phyloP scores from a whole-genome alignment of 208 protist species.

The Trypanosoma cruzi region DNA sequence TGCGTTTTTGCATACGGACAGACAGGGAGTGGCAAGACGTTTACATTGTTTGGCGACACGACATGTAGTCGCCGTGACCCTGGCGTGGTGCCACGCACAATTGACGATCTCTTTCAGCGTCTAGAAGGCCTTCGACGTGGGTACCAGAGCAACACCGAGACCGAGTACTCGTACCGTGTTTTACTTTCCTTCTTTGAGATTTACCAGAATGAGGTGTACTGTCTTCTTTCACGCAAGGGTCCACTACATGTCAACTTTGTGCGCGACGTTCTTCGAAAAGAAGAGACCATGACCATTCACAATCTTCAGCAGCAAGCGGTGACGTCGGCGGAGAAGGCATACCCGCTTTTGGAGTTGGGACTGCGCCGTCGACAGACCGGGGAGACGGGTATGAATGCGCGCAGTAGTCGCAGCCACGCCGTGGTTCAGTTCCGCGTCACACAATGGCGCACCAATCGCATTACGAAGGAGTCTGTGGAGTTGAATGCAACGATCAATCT shows the following conservation, averaged over 20 bases:
- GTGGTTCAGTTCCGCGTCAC: slow-evolving; percentile 90
- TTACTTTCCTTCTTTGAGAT: slow-evolving; percentile 86
- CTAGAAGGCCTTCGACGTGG: slow-evolving; percentile 50
- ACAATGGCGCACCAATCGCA: slow-evolving; percentile 59
- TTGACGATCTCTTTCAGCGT: slow-evolving; percentile 69
- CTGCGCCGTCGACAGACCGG: slow-evolving; percentile 76
- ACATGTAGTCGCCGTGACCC: slow-evolving; percentile 49
- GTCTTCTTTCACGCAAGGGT: slow-evolving; percentile 71
- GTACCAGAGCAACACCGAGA: slow-evolving; percentile 35
- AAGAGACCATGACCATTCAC: slow-evolving; percentile 69
- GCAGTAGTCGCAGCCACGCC: slow-evolving; percentile 95
- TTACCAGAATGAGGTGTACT: slow-evolving; percentile 79
- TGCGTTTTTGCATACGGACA: slow-evolving; percentile 93
- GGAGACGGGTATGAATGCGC: slow-evolving; percentile 94
- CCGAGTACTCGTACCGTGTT: slow-evolving; percentile 69
- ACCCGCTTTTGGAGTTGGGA: slow-evolving; percentile 86
- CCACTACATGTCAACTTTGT: slow-evolving; percentile 65
- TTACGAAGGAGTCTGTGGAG: slow-evolving; percentile 71
- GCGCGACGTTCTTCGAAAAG: slow-evolving; percentile 49
- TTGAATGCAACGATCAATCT: slow-evolving; percentile 87
- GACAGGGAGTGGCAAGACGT: slow-evolving; percentile 93
- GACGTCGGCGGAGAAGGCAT: slow-evolving; percentile 50
- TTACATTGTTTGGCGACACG: slow-evolving; percentile 90
- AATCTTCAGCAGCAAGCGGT: slow-evolving; percentile 62
- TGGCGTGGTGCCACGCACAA: slow-evolving; percentile 72